Conservation (phyloP, 805 yeast genomes). For the Kluyveromyces wickerhamii region DNA sequence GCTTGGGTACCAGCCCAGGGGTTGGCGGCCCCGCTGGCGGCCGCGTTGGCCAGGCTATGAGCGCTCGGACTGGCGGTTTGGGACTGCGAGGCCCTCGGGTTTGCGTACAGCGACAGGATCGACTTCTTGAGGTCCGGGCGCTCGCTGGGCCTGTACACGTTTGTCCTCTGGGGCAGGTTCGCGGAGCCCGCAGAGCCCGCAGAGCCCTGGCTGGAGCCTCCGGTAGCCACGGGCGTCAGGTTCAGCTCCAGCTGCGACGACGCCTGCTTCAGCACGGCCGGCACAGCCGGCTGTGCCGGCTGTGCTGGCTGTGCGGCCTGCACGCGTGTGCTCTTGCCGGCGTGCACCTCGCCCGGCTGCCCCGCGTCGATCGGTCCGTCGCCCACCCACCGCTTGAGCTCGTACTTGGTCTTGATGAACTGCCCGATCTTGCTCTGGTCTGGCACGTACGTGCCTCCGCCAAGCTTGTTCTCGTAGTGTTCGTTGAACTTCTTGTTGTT, state of each 20-base stretch:
- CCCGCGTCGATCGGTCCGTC: slow-evolving; percentile 4
- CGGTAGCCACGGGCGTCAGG: slow-evolving; percentile 4
- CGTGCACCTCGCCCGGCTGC: not conserved
- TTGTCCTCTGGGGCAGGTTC: too few species aligned
- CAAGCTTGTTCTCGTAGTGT: slow-evolving; percentile 75
- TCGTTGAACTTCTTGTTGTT: slow-evolving; percentile 60
- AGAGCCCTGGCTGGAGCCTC: slow-evolving; percentile 9
- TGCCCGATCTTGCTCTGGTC: slow-evolving; percentile 79
- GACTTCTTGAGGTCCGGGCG: slow-evolving; percentile 90
- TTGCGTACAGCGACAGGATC: slow-evolving; percentile 77
- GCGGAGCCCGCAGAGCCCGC: slow-evolving; percentile 12
- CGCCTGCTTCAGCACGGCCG: slow-evolving; percentile 2
- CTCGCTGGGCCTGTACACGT: slow-evolving; percentile 11
- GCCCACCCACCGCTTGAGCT: slow-evolving; percentile 76
- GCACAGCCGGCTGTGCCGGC: too few species aligned
- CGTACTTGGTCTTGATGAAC: slow-evolving; percentile 89
- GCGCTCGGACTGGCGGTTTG: slow-evolving; percentile 12
- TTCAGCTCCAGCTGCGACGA: slow-evolving; percentile 9
- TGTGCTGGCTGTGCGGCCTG: slow-evolving; percentile 6
- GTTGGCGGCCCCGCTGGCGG: slow-evolving; percentile 11
- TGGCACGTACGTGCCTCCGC: slow-evolving; percentile 58
- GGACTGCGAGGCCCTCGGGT: slow-evolving; percentile 30
- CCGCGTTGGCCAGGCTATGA: slow-evolving; percentile 7
- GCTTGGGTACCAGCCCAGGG: slow-evolving; percentile 6
- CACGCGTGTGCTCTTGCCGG: slow-evolving; percentile 11